These are phyloP conservation scores for Aspergillus piperis DNA, from an alignment of 2,329 filamentous ascomycete genomes.

Conservation along the genomic window DNA sequence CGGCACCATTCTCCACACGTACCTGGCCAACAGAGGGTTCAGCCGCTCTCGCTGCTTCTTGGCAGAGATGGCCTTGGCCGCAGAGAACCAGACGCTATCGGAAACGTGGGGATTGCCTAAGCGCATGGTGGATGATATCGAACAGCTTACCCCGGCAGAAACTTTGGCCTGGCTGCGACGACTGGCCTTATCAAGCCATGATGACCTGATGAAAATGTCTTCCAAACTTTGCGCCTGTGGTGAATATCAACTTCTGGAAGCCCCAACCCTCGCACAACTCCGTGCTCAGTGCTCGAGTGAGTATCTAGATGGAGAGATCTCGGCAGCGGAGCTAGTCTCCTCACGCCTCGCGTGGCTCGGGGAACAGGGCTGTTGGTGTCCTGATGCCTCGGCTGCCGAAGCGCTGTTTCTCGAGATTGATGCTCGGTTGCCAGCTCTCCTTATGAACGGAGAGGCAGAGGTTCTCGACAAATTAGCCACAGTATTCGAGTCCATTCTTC, in stretches of 20 bases:
- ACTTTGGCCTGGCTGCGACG: conserved; percentile 23
- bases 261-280: conserved; percentile 40
- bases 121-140: conserved; percentile 38
- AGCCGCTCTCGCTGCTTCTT: conserved; percentile 32
- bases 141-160: conserved; percentile 37
- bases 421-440: conserved; percentile 23
- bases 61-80: conserved; percentile 33
- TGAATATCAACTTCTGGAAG: conserved; percentile 28
- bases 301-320: conserved; percentile 44
- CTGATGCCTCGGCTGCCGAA: conserved; percentile 29
- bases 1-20: conserved; percentile 41
- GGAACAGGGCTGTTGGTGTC: conserved; percentile 36
- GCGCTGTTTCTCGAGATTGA: conserved; percentile 42
- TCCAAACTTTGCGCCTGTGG: conserved; percentile 22
- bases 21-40: conserved; percentile 34
- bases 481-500: conserved; percentile 35
- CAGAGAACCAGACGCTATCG: conserved; percentile 20
- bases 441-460: conserved; percentile 28
- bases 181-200: conserved; percentile 9
- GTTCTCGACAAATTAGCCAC: conserved; percentile 39
- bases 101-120: conserved; percentile 25
- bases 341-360: conserved; percentile 45
- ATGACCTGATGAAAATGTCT: conserved; percentile 9
- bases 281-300: conserved; percentile 38
- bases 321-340: conserved; percentile 37